These are phyloP conservation scores for Raphanus hybrid DNA, from an alignment of 441 rosid species.

Conservation along the genomic window DNA sequence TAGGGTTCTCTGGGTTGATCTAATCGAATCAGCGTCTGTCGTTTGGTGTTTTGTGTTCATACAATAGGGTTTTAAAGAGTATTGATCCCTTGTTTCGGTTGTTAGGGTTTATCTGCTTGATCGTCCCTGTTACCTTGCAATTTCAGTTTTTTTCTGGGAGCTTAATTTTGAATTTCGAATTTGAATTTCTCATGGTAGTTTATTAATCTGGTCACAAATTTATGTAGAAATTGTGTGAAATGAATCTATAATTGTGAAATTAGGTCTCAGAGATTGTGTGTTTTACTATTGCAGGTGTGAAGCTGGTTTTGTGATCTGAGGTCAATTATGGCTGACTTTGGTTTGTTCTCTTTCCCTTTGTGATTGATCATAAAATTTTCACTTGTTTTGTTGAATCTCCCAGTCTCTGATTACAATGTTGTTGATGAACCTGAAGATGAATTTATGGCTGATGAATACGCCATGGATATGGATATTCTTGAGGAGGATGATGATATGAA, in stretches of 20 bases:
- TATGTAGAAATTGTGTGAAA: neutral
- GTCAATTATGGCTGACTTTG: slow-evolving; percentile 41
- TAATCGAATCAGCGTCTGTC: neutral
- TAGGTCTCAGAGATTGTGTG: slow-evolving; percentile 19
- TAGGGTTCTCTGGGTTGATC: slow-evolving; percentile 40
- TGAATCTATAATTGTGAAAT: slow-evolving; percentile 13
- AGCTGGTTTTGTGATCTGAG: slow-evolving; percentile 20
- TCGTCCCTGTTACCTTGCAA: neutral
- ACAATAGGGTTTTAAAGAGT: neutral
- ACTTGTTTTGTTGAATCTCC: slow-evolving; percentile 20
- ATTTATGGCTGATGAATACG: slow-evolving; percentile 65
- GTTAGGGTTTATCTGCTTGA: neutral
- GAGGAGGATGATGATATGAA: slow-evolving; percentile 64
- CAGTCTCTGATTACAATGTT: slow-evolving; percentile 50
- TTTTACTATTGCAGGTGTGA: slow-evolving; percentile 12
- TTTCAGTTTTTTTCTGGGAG: slow-evolving; percentile 12
- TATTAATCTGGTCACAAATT: neutral
- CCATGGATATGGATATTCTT: slow-evolving; percentile 66
- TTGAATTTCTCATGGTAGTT: neutral
- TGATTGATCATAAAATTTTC: slow-evolving; percentile 3
- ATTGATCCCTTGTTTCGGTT: neutral
- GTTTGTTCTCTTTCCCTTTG: slow-evolving; percentile 38
- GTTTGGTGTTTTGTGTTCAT: neutral
- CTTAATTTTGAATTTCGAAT: slow-evolving; percentile 14
- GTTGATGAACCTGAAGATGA: slow-evolving; percentile 59